These are phyloP conservation scores for Lipomyces mesembrius DNA, from an alignment of 805 yeast species.

Conservation along the genomic window DNA sequence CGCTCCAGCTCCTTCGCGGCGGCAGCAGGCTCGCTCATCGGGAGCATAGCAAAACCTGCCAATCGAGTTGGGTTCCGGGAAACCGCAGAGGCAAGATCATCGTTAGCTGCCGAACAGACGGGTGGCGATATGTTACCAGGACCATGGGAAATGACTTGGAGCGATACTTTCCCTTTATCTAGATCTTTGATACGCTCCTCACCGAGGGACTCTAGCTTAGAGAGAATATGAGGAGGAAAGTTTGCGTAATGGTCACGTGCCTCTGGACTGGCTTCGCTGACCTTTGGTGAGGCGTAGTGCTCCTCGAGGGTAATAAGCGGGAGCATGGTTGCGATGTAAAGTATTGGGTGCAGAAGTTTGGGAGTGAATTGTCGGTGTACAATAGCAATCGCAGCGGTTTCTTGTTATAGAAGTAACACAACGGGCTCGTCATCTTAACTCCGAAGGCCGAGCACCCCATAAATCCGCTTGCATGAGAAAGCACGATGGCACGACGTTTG, in stretches of 20 bases:
- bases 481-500: slow-evolving; percentile 12
- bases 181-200: slow-evolving; percentile 14
- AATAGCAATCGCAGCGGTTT: slow-evolving; percentile 6
- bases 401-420: slow-evolving; percentile 8
- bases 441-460: slow-evolving; percentile 9
- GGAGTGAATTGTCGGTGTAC: background rate
- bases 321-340: slow-evolving; percentile 9
- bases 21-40: slow-evolving; percentile 19
- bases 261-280: slow-evolving; percentile 3
- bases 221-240: slow-evolving; percentile 13
- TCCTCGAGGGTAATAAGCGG: slow-evolving; percentile 7
- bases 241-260: slow-evolving; percentile 11
- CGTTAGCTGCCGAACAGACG: slow-evolving; percentile 5
- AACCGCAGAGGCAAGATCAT: slow-evolving; percentile 16
- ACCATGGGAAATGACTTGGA: slow-evolving; percentile 19
- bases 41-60: slow-evolving; percentile 17
- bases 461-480: slow-evolving; percentile 12
- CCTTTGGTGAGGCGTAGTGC: slow-evolving; percentile 9
- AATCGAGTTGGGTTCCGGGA: slow-evolving; percentile 15
- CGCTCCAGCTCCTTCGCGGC: slow-evolving; percentile 16
- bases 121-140: slow-evolving; percentile 11
- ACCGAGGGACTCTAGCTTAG: slow-evolving; percentile 12
- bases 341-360: slow-evolving; percentile 3
- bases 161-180: slow-evolving; percentile 10
- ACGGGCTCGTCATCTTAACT: slow-evolving; percentile 11